Base-by-base conservation (phyloP, 2,329 filamentous ascomycete species). In the Proliferodiscus dingleyae region DNA sequence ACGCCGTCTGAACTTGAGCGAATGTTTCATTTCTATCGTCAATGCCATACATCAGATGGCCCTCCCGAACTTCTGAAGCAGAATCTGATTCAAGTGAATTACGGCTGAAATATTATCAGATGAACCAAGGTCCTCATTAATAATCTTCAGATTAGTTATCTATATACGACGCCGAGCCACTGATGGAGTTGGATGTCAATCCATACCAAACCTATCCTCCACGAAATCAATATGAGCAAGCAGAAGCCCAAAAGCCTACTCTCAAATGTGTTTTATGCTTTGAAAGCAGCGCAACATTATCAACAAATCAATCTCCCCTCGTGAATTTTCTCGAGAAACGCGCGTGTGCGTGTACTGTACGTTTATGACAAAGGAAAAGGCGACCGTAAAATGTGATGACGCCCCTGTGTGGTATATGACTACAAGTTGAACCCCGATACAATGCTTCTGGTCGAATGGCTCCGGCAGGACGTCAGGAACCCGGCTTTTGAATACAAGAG, bases 361-460 rank as follows among this genome's bases (percentile, higher is more conserved):
- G 36, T 49, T 38, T n/a, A n/a, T n/a, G 23, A 50, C 47, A 53
- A 52, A 56, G 34, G 47, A 49, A 53, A 49, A 45, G 44, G 24
- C 26, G 34, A 46, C 36, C 42, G 45, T 51, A 29, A 51, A 45
- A 37, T 26, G 46, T 52, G 40, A 44, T 34, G 43, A 56, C 56
- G 50, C 54, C 48, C 54, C 53, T 11, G 19, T 56, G 43, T 49
- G 49, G 49, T 51, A 52, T 54, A 56, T 57, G 53, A 54, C 49
- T 58, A 57, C 54, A 57, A 47, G 46, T 41, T 33, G 28, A 43
- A 45, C 36, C 49, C 32, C 28, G 18, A 28, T 42, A 42, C 46
- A 38, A 43, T 34, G 43, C 19, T 24, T 47, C 41, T 38, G 23
- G 22, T 38, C 33, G 40, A 23, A 21, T 13, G 16, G 47, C 43